Evolutionary conservation across 129 eudicot genomes (phyloP).

Genomic region (Apium graveolens): DNA sequence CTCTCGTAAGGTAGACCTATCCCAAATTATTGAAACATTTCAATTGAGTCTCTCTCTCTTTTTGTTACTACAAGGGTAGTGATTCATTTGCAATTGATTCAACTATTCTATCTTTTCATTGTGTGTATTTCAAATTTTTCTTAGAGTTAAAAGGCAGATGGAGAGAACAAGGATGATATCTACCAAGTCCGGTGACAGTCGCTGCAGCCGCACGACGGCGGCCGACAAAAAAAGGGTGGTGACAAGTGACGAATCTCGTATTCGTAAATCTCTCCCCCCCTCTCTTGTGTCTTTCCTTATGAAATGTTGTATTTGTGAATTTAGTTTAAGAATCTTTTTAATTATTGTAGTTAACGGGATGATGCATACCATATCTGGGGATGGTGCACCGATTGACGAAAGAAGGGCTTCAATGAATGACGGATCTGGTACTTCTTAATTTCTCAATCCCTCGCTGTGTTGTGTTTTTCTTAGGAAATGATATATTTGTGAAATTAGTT

Average conservation of each 20-base stretch:
- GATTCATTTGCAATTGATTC: background rate
- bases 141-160: background rate
- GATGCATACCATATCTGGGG: background rate
- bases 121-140: background rate
- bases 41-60: background rate
- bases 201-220: too few relatives aligned
- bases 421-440: background rate
- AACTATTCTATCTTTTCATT: background rate
- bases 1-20: background rate
- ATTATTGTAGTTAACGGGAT: background rate
- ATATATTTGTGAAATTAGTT: too few relatives aligned
- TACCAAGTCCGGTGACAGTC: background rate
- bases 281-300: background rate
- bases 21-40: background rate
- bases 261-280: background rate
- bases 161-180: background rate
- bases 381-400: background rate
- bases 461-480: too few relatives aligned
- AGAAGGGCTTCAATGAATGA: background rate
- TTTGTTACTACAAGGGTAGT: background rate
- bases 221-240: background rate
- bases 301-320: background rate
- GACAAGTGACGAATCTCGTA: background rate
- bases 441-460: background rate
- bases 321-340: background rate